Percentiles rank a stretch among this genome's conserved stretches.
Evolutionary conservation across 1,284 basidiomycete species (phyloP).

Genomic region (Apiotrichum veenhuisii): DNA sequence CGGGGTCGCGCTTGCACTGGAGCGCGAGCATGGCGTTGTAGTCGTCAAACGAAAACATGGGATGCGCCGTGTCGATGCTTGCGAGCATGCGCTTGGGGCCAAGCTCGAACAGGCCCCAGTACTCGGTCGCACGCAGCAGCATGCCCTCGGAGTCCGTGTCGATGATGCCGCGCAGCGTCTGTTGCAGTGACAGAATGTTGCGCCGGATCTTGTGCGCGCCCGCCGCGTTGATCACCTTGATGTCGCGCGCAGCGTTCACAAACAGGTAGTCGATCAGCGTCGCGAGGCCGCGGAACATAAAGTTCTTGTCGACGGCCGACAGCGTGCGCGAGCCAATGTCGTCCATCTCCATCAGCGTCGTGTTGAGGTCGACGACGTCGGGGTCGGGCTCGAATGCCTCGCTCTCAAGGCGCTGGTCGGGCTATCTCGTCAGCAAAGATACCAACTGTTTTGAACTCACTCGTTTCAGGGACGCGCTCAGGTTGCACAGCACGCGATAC

Average conservation of each 20-base stretch:
- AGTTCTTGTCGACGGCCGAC: slow-evolving; percentile 65
- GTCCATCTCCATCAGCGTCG: slow-evolving; percentile 72
- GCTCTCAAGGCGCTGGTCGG: slow-evolving; percentile 73
- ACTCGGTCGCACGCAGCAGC: slow-evolving; percentile 70
- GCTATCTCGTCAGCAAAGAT: slow-evolving; percentile 52
- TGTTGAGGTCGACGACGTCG: slow-evolving; percentile 81
- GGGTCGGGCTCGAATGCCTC: slow-evolving; percentile 88
- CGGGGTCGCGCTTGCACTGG: slow-evolving; percentile 71
- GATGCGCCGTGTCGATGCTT: slow-evolving; percentile 57
- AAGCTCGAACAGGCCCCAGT: slow-evolving; percentile 72
- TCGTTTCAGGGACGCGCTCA: slow-evolving; percentile 71
- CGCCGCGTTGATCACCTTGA: slow-evolving; percentile 67
- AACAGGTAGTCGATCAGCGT: slow-evolving; percentile 79
- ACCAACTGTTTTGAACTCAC: slow-evolving; percentile 48
- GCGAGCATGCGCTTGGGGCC: slow-evolving; percentile 72
- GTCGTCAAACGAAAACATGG: slow-evolving; percentile 76
- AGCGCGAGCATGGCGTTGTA: slow-evolving; percentile 84
- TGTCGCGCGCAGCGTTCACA: slow-evolving; percentile 67
- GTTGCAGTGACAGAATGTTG: slow-evolving; percentile 88
- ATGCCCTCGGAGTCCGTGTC: slow-evolving; percentile 57
- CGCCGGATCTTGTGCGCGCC: slow-evolving; percentile 86
- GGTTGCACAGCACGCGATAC: slow-evolving; percentile 75
- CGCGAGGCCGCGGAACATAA: slow-evolving; percentile 83
- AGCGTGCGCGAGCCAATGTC: slow-evolving; percentile 64
- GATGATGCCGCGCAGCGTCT: slow-evolving; percentile 78